These are phyloP conservation scores for Argentina anserina DNA, from an alignment of 306 rosid species.

Conservation along the genomic window DNA sequence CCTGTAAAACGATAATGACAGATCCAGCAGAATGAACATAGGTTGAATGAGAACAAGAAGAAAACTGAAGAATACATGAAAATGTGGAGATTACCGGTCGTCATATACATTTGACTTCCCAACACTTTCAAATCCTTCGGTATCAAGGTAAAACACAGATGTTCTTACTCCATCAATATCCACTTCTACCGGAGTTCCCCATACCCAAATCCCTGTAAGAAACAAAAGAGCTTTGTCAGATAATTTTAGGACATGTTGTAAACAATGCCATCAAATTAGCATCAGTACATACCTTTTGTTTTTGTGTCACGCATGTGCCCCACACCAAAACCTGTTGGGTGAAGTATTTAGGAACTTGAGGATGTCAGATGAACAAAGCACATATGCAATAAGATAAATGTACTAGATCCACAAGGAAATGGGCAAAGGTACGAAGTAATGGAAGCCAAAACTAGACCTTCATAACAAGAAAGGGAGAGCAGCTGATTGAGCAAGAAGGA, in stretches of 20 bases:
- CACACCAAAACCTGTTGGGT: slow-evolving; percentile 81
- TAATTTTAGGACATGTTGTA: background rate
- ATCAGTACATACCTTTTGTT: slow-evolving; percentile 69
- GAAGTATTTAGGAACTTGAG: slow-evolving; percentile 6
- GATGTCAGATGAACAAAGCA: slow-evolving; percentile 17
- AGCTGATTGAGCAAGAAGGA: slow-evolving; percentile 95
- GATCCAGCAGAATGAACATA: slow-evolving; percentile 8
- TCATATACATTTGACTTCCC: slow-evolving; percentile 98
- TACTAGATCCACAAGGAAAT: slow-evolving; percentile 9
- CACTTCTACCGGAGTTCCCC: slow-evolving; percentile 88
- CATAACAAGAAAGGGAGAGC: slow-evolving; percentile 92
- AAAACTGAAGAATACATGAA: slow-evolving; percentile 16
- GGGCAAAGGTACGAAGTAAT: slow-evolving; percentile 11
- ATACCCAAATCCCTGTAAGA: slow-evolving; percentile 86
- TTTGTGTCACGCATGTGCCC: slow-evolving; percentile 98
- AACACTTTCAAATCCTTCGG: slow-evolving; percentile 95
- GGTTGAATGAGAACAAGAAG: slow-evolving; percentile 2
- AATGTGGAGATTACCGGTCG: slow-evolving; percentile 68
- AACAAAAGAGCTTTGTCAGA: slow-evolving; percentile 8
- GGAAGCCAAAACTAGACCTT: slow-evolving; percentile 49
- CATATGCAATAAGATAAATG: slow-evolving; percentile 5
- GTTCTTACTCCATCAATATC: slow-evolving; percentile 80
- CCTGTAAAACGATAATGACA: slow-evolving; percentile 49
- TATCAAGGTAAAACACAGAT: slow-evolving; percentile 87
- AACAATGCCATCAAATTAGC: slow-evolving; percentile 14